Percentiles rank a stretch among this genome's conserved stretches.
Conservation (phyloP, 495 filamentous ascomycete genomes). For the Xylaria curta region DNA sequence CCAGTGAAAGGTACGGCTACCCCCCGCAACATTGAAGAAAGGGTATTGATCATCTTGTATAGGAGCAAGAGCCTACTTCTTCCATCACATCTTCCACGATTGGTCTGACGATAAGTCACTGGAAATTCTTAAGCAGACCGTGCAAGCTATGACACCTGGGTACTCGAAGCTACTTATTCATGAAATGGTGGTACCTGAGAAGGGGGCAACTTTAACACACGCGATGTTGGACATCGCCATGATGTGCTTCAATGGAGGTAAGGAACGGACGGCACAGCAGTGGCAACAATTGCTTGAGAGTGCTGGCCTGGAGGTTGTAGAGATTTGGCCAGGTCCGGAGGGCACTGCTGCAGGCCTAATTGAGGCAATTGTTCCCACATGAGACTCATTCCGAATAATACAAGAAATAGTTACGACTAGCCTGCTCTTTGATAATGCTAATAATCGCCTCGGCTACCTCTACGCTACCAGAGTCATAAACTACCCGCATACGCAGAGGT, state of each 20-base stretch:
- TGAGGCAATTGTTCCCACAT: conserved; percentile 37
- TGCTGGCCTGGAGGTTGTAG: conserved; percentile 43
- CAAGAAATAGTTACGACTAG: not conserved
- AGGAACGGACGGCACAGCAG: conserved; percentile 38
- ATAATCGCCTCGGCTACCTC: not conserved
- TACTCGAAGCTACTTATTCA: conserved; percentile 51
- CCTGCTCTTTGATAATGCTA: not conserved
- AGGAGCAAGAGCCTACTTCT: conserved; percentile 43
- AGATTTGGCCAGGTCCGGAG: conserved; percentile 41
- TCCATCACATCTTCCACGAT: conserved; percentile 32
- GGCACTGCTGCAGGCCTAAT: conserved; percentile 40
- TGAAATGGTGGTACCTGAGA: conserved; percentile 55
- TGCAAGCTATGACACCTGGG: conserved; percentile 40
- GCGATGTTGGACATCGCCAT: conserved; percentile 35
- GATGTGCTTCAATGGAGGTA: conserved; percentile 36
- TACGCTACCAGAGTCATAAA: not conserved
- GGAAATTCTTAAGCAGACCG: conserved; percentile 47
- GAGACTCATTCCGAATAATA: not conserved
- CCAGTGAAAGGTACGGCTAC: conserved; percentile 21
- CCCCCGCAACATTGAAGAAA: not conserved
- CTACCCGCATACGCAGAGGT: not conserved
- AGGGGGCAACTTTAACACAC: conserved; percentile 24
- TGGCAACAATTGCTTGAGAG: conserved; percentile 32
- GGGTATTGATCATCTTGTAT: not conserved
- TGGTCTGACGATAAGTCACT: conserved; percentile 37